A percentile compares a stretch with the other conserved stretches of the same genome.
Evolutionary conservation across 208 protist genomes (phyloP).

Genomic region (Trypanosoma vivax): DNA sequence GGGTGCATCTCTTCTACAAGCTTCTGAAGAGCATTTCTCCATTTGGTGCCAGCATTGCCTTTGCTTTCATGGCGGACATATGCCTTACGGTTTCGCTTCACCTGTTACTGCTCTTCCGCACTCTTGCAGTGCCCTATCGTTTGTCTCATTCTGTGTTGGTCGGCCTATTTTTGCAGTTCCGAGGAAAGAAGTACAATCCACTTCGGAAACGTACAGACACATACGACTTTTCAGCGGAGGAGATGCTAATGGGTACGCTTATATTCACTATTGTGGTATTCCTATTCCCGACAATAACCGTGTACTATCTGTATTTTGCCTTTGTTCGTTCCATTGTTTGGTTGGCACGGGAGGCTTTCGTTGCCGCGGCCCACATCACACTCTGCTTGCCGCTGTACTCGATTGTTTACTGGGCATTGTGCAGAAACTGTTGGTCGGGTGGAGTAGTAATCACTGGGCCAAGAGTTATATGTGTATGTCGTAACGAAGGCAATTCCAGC

Average conservation of each 20-base stretch:
- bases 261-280: conserved; percentile 87
- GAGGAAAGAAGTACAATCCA: conserved; percentile 90
- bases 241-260: conserved; percentile 89
- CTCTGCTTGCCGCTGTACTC: conserved; percentile 65
- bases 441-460: conserved; percentile 15
- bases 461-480: conserved; percentile 3
- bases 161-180: conserved; percentile 81
- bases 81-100: conserved; percentile 75
- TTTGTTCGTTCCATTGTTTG: conserved; percentile 52
- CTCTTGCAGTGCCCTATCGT: conserved; percentile 65
- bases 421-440: conserved; percentile 12
- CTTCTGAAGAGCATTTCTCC: conserved; percentile 53
- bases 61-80: conserved; percentile 74
- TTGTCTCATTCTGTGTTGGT: conserved; percentile 33
- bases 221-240: conserved; percentile 84
- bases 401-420: conserved; percentile 41
- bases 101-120: conserved; percentile 69
- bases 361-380: conserved; percentile 39
- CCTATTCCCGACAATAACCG: conserved; percentile 84
- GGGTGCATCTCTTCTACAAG: conserved; percentile 47
- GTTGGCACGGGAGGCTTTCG: conserved; percentile 44
- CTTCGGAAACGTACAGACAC: conserved; percentile 85
- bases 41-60: conserved; percentile 71
- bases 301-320: conserved; percentile 92
- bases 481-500: conserved; percentile 5